Evolutionary conservation across 192 early-diverging fungal species (phyloP), one percentile per base, ranked within the genome.

Genomic region (Haplosporangium gracile): DNA sequence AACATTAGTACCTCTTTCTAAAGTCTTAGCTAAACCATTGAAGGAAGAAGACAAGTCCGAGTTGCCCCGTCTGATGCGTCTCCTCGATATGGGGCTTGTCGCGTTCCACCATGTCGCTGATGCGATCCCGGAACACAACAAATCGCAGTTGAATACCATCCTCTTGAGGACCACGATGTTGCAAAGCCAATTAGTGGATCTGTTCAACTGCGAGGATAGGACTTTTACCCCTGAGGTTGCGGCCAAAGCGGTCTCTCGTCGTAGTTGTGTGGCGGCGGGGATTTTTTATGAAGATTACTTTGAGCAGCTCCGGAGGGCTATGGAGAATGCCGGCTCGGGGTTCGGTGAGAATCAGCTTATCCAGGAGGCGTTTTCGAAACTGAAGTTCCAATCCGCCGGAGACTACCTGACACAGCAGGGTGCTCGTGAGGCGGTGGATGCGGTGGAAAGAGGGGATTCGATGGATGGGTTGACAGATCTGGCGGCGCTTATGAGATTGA

Each of bases 351-450:
- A 49, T 4, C 20, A 43, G 10, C 15, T 26, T 53, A 6, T 74
- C n/a, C 40, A 69, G 42, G 42, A 26, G 1, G 34, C 57, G 5
- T 26, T 80, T 9, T 26, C 39, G 0, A 49, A 63, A 45, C 55
- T 80, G 5, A 72, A 74, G 36, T 80, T 80, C 45, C 79, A 80
- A 22, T 13, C 8, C 18, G 79, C 63, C 4, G 79, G 79, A 20
- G 72, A 45, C 2, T 80, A 80, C 42, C 32, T 80, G 22, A 74
- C 79, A 3, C 57, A 69, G 9, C 72, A 80, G 49, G 65, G 72
- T 15, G 72, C 79, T 9, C 29, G 24, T 0, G 63, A 80, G 18
- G 51, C 53, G 20, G 43, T 72, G 2, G 42, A 34, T 26, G 57
- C 60, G 34, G 9, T 80, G 8, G 72, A 74, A 11, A 10, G 36